phyloP scores from a whole-genome alignment of 495 filamentous ascomycete species.

The Trichoderma virens region DNA sequence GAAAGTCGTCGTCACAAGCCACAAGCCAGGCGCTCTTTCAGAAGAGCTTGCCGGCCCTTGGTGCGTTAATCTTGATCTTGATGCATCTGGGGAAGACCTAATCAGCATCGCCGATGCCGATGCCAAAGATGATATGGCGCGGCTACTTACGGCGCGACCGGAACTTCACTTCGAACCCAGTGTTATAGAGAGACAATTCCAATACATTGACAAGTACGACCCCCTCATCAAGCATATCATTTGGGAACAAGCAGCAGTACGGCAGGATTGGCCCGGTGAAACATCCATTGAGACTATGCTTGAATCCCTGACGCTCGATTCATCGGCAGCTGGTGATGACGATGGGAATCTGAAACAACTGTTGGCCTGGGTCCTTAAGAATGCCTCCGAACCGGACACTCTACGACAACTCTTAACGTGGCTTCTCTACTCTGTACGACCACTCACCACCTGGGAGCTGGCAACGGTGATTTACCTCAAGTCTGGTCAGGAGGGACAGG shows the following conservation, averaged over 20 bases:
- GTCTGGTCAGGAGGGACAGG: background rate
- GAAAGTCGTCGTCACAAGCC: constrained; percentile 13
- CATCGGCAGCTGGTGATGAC: background rate
- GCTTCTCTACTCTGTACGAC: constrained; percentile 14
- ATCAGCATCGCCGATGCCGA: background rate
- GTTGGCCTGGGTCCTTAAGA: constrained; percentile 2
- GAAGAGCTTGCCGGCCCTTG: constrained; percentile 11
- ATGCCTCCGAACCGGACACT: constrained; percentile 1
- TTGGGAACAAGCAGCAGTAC: background rate
- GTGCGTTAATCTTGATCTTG: background rate
- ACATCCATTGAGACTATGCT: background rate
- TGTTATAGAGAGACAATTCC: background rate
- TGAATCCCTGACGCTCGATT: background rate
- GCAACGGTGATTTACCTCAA: background rate
- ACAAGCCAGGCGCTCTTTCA: constrained; percentile 4
- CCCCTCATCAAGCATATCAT: background rate
- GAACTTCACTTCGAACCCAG: background rate
- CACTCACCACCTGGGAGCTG: constrained; percentile 13
- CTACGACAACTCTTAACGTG: constrained; percentile 6
- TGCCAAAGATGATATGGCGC: background rate
- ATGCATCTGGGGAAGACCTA: background rate
- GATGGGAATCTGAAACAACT: background rate
- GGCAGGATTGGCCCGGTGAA: background rate
- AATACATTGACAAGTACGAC: constrained; percentile 7
- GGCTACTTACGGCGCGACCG: background rate